Percentiles rank a stretch among this genome's conserved stretches.
phyloP scores from a whole-genome alignment of 345 rosid species.

The Populus nigra region DNA sequence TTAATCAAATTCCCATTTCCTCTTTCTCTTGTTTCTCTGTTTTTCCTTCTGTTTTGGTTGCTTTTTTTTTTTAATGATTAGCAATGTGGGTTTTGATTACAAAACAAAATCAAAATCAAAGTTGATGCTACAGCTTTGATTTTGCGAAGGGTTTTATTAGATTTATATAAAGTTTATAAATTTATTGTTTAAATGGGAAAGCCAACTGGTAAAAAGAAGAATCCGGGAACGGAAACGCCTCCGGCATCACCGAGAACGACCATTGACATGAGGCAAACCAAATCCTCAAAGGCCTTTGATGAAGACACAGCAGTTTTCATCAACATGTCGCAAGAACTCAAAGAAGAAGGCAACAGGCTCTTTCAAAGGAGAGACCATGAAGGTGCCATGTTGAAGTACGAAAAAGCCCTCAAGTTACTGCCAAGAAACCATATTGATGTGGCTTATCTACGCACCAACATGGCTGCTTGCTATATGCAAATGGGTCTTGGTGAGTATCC shows the following conservation, averaged over 20 bases:
- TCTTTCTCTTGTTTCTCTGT: not conserved
- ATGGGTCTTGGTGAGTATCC: conserved; percentile 97
- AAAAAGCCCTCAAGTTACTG: conserved; percentile 86
- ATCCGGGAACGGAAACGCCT: conserved; percentile 31
- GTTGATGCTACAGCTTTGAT: conserved; percentile 3
- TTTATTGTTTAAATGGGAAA: conserved; percentile 61
- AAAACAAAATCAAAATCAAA: not conserved
- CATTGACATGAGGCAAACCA: conserved; percentile 47
- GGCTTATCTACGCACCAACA: conserved; percentile 71
- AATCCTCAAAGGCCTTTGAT: conserved; percentile 63
- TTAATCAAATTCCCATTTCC: not conserved
- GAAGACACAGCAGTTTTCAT: conserved; percentile 92
- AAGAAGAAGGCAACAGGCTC: conserved; percentile 92
- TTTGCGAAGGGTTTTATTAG: not conserved
- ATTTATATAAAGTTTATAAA: not conserved
- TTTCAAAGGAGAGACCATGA: conserved; percentile 85
- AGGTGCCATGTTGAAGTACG: conserved; percentile 91
- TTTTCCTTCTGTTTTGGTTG: not conserved
- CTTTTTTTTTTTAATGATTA: conserved; percentile 3
- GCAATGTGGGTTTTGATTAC: not conserved
- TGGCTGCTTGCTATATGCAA: conserved; percentile 96
- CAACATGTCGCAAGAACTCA: conserved; percentile 83
- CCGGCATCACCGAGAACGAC: conserved; percentile 35
- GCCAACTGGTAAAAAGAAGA: conserved; percentile 87
- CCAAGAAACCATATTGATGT: conserved; percentile 78